Evolutionary conservation across 116 monocot genomes (phyloP).

Genomic region (Trichopus zeylanicus): DNA sequence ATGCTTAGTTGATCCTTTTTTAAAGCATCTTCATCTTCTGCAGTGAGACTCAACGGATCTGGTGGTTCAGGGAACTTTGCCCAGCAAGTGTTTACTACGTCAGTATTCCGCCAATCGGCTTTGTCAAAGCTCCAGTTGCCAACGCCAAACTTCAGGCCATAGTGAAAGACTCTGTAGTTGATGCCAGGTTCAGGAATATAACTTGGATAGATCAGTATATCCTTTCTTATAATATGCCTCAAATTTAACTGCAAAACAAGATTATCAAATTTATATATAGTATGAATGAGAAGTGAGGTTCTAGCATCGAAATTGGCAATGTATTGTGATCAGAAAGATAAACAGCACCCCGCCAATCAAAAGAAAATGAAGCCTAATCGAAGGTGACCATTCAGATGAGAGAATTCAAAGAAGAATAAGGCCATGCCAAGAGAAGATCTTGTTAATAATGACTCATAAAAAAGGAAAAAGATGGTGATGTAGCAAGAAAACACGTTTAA

Average conservation of each 20-base stretch:
- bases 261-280: neutral
- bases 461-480: too few species aligned
- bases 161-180: slow-evolving; percentile 79
- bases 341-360: too few species aligned
- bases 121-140: slow-evolving; percentile 99
- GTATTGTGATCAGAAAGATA: too few species aligned
- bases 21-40: slow-evolving; percentile 18
- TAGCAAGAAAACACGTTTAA: too few species aligned
- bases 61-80: slow-evolving; percentile 94
- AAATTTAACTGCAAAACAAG: slow-evolving; percentile 62
- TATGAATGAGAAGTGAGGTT: neutral
- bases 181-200: slow-evolving; percentile 66
- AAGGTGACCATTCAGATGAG: too few species aligned
- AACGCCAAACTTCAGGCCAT: slow-evolving; percentile 74
- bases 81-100: slow-evolving; percentile 93
- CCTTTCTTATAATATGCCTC: slow-evolving; percentile 57
- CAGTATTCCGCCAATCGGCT: slow-evolving; percentile 75
- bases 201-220: slow-evolving; percentile 93
- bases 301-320: too few species aligned
- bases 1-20: slow-evolving; percentile 80
- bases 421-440: too few species aligned
- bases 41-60: slow-evolving; percentile 42
- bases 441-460: too few species aligned
- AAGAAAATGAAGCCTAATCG: too few species aligned
- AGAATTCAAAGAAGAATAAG: too few species aligned